Base-by-base conservation (phyloP, 345 rosid genomes). In the Ceriops decandra region DNA sequence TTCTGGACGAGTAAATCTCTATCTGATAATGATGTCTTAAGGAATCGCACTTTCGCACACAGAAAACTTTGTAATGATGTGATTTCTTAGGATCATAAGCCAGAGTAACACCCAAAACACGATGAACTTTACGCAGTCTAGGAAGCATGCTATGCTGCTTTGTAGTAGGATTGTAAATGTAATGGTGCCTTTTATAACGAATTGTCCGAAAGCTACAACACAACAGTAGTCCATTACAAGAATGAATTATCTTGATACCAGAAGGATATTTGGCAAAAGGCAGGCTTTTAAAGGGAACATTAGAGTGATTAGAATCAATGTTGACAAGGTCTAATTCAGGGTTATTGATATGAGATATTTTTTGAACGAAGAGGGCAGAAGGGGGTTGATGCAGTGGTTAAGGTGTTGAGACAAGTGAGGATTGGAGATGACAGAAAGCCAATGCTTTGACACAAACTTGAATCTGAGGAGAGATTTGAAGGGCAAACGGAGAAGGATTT, bases 221-320 rank as follows among this genome's bases (percentile, higher is more conserved):
- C n/a, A 88, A 66, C 17, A 85, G 70, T 46, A 84, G 81, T 10
- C 88, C 87, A 63, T 82, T 83, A 72, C 87, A 82, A 38, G 87
- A 88, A 24, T 83, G 79, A 17, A 72, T n/a, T 56, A 84, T 68
- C 46, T 57, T 31, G 57, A 85, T 81, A 1, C 57, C 71, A 0
- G 73, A 57, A 3, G 77, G 46, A 42, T 78, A 65, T 62, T 79
- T 77, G 28, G 52, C 51, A 13, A 79, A 77, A 24, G 73, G 56
- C 52, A 84, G 70, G 13, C 68, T 32, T 51, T 24, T 22, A n/a
- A 73, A 76, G 0, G 79, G 79, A 66, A 66, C 17, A 1, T 4
- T 32, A 52, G 66, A 62, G 47, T 24, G 67, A 13, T 20, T 58
- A 38, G 68, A 47, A 64, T 68, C 58, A 22, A 83, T 63, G 0